Evolutionary conservation across 1,284 basidiomycete genomes (phyloP).

Genomic region (Trichosporon coremiiforme): DNA sequence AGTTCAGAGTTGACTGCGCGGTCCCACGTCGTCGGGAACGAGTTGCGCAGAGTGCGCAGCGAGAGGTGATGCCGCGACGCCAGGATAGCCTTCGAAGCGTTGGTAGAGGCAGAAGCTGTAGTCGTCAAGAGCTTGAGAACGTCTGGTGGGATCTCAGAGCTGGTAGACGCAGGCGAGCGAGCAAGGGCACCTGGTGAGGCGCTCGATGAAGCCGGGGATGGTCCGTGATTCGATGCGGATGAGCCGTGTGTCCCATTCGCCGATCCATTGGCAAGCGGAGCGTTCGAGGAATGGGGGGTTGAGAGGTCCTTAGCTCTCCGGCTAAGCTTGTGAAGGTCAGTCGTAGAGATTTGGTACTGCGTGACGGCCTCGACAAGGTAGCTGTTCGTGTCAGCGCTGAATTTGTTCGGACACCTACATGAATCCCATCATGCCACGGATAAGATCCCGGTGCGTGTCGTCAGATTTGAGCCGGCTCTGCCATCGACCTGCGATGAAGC

Average conservation of each 20-base stretch:
- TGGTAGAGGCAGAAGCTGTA: conserved; percentile 34
- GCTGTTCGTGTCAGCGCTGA: conserved; percentile 29
- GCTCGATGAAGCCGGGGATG: conserved; percentile 31
- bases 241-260: conserved; percentile 13
- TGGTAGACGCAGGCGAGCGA: conserved; percentile 31
- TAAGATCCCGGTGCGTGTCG: conserved; percentile 36
- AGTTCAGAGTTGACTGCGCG: conserved; percentile 45
- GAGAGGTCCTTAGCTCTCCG: conserved; percentile 37
- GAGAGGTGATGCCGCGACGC: conserved; percentile 47
- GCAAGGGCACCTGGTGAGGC: conserved; percentile 29
- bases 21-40: conserved; percentile 46
- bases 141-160: conserved; percentile 37
- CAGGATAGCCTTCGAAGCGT: conserved; percentile 36
- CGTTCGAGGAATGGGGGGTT: not conserved
- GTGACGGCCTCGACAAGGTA: conserved; percentile 53
- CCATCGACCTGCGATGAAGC: conserved; percentile 44
- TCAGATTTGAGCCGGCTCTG: conserved; percentile 35
- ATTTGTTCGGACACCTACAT: conserved; percentile 39
- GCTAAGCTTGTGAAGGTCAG: conserved; percentile 40
- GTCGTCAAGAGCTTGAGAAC: conserved; percentile 42
- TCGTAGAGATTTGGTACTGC: conserved; percentile 40
- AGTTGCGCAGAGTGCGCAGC: conserved; percentile 34
- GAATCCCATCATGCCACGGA: conserved; percentile 51
- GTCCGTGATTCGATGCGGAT: conserved; percentile 31
- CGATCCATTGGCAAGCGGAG: not conserved